Conservation (phyloP, 345 rosid species). For the Lepidium aucheri region DNA sequence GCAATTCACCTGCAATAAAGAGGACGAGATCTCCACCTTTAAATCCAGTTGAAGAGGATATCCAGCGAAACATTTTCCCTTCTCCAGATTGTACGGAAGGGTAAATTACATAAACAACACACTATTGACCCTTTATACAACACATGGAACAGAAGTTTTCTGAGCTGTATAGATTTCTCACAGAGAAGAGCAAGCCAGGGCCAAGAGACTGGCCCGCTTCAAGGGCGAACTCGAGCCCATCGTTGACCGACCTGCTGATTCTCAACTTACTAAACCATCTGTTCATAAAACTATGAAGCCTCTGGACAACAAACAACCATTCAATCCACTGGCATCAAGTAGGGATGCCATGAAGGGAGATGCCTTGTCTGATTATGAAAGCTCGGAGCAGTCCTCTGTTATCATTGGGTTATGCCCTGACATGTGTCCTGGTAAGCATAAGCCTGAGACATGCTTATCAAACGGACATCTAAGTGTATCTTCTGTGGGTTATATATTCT, state of each 20-base stretch:
- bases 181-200: conserved; percentile 87
- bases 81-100: conserved; percentile 50
- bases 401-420: conserved; percentile 77
- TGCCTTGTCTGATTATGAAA: conserved; percentile 39
- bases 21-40: conserved; percentile 68
- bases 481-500: conserved; percentile 4
- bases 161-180: conserved; percentile 5
- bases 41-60: conserved; percentile 33
- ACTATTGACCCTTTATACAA: neutral
- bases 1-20: conserved; percentile 34
- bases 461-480: conserved; percentile 1
- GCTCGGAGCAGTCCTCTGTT: conserved; percentile 41
- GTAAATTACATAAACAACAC: conserved; percentile 33
- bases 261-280: conserved; percentile 33
- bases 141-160: conserved; percentile 7
- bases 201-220: conserved; percentile 75
- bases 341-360: conserved; percentile 33
- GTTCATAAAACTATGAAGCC: conserved; percentile 28
- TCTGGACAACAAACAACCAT: conserved; percentile 27
- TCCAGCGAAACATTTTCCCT: conserved; percentile 34
- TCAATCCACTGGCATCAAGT: conserved; percentile 27
- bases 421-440: conserved; percentile 84
- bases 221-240: conserved; percentile 56
- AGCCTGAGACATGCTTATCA: conserved; percentile 8
- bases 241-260: conserved; percentile 29